Base-by-base conservation (phyloP, 129 eudicot genomes). In the Helichrysum umbraculigerum region DNA sequence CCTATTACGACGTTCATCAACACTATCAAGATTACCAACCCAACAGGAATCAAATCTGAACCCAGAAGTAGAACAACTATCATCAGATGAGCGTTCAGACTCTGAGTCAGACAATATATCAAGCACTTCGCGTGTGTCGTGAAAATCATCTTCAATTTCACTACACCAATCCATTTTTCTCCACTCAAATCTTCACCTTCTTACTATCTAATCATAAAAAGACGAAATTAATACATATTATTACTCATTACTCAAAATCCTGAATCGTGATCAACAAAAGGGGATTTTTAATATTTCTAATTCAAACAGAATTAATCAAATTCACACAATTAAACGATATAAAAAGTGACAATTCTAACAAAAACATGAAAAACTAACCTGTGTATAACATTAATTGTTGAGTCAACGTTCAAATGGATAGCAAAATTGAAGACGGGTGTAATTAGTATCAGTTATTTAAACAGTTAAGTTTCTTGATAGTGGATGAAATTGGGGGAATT, bases 81-180 rank as follows among this genome's bases (percentile, higher is more conserved):
- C 84, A 6, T 84, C 93, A 25, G 92, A 86, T 10, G 74, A 76
- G 52, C 75, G 66, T 52, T 85, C 89, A 14, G 86, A 80, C 68
- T 86, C 85, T 65, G 81, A 66, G 74, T 89, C 96, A 67, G 88
- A 88, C 68, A 76, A 72, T 61, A 83, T 73, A 67, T 79, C 66
- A 20, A 85, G 70, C 78, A 88, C 90, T 39, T 90, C 98, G 59
- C 77, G 81, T 65, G 89, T 78, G 67, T 90, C 98, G 61, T 83
- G 82, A 74, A 87, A 93, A 73, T 86, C 88, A 37, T 89, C 88
- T 66, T 81, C 91, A 20, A 75, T 61, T 28, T 81, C 88, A 74
- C 73, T 70, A 44, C 15, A 73, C 74, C 51, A 47, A 70, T 52
- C 80, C 97, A 88, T 86, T 72, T 39, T 84, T 77, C 25, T 20